These are phyloP conservation scores for Gossypium raimondii DNA, from an alignment of 345 rosid genomes.

Conservation along the genomic window DNA sequence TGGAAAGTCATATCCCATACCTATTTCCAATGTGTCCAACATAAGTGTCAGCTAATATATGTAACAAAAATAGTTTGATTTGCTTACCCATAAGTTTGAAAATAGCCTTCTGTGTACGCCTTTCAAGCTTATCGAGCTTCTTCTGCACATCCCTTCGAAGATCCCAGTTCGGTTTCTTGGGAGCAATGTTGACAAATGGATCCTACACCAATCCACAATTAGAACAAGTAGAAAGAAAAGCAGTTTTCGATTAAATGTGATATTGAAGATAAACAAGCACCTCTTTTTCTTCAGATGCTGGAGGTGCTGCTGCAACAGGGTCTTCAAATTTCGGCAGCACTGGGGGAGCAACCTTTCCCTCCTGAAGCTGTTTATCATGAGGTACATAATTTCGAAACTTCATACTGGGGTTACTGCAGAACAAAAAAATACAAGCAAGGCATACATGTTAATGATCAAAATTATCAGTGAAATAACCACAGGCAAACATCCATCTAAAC, in stretches of 20 bases:
- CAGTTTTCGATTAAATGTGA: constrained; percentile 19
- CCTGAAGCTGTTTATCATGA: constrained; percentile 89
- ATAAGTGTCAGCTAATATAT: neutral
- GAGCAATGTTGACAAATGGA: constrained; percentile 93
- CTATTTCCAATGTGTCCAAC: neutral
- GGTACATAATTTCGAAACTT: constrained; percentile 95
- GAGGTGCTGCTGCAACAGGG: constrained; percentile 57
- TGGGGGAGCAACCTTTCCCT: constrained; percentile 79
- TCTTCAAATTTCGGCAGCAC: constrained; percentile 88
- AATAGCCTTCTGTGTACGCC: constrained; percentile 78
- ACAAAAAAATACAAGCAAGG: constrained; percentile 16
- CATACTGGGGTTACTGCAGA: constrained; percentile 57
- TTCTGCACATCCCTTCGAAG: constrained; percentile 66
- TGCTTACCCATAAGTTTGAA: constrained; percentile 75
- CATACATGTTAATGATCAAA: neutral
- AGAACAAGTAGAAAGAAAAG: neutral
- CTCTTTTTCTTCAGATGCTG: constrained; percentile 62
- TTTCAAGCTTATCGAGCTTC: constrained; percentile 95
- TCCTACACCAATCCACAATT: constrained; percentile 34
- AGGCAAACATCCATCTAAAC: neutral
- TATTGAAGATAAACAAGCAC: constrained; percentile 26
- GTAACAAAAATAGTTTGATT: neutral
- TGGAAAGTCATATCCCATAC: neutral
- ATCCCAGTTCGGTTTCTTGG: constrained; percentile 98
- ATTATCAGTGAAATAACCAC: neutral